These are phyloP conservation scores for Gossypium bickii DNA, from an alignment of 345 rosid species.

Conservation along the genomic window DNA sequence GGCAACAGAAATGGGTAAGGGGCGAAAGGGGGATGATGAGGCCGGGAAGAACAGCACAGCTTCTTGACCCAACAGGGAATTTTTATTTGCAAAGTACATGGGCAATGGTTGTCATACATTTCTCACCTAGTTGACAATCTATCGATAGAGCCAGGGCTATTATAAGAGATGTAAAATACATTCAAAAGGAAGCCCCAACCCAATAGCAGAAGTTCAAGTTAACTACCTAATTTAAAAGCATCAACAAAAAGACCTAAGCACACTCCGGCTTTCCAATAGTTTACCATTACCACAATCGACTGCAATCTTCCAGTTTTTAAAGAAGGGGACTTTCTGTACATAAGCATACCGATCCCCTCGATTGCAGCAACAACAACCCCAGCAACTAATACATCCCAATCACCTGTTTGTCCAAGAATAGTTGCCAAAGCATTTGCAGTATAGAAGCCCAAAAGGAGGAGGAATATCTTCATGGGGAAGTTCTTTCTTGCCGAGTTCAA, in stretches of 20 bases:
- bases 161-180: neutral
- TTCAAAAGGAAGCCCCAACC: neutral
- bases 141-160: neutral
- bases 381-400: slow-evolving; percentile 94
- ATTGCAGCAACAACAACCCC: slow-evolving; percentile 93
- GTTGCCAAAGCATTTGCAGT: slow-evolving; percentile 97
- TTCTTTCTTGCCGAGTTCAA: slow-evolving; percentile 77
- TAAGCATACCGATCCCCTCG: slow-evolving; percentile 91
- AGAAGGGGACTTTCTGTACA: slow-evolving; percentile 62
- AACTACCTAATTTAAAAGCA: slow-evolving; percentile 94
- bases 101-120: slow-evolving; percentile 5
- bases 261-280: slow-evolving; percentile 96
- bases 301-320: slow-evolving; percentile 48
- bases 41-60: neutral
- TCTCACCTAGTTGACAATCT: neutral
- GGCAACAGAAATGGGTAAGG: neutral
- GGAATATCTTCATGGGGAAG: slow-evolving; percentile 86
- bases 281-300: slow-evolving; percentile 73
- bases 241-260: slow-evolving; percentile 97
- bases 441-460: slow-evolving; percentile 84
- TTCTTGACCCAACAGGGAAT: neutral
- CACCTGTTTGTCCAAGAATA: slow-evolving; percentile 97
- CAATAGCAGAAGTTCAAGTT: neutral
- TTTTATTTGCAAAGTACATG: neutral
- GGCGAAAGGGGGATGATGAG: neutral